Evolutionary conservation across 768 basidiomycete species (phyloP).

Genomic region (Leccinum boreale): DNA sequence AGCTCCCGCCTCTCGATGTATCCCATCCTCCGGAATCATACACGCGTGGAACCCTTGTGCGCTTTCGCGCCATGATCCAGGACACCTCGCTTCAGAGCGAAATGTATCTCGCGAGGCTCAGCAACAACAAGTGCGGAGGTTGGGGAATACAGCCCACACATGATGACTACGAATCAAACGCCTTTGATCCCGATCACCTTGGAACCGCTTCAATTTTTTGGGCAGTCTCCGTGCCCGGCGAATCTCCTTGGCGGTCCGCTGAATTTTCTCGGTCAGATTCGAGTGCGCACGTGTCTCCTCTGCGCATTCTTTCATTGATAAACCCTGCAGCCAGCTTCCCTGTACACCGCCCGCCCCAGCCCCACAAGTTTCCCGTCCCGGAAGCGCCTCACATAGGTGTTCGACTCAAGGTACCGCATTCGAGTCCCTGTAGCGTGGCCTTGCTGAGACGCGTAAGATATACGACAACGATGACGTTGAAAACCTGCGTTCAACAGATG

Average conservation of each 20-base stretch:
- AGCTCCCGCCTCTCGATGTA: slow-evolving; percentile 60
- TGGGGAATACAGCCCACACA: slow-evolving; percentile 58
- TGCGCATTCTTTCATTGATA: not conserved
- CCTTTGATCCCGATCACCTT: slow-evolving; percentile 48
- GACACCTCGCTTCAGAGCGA: slow-evolving; percentile 74
- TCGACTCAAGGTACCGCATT: slow-evolving; percentile 58
- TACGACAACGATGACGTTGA: slow-evolving; percentile 49
- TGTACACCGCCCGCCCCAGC: slow-evolving; percentile 26
- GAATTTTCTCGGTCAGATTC: slow-evolving; percentile 25
- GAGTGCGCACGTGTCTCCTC: slow-evolving; percentile 14
- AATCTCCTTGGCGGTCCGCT: slow-evolving; percentile 53
- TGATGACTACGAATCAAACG: slow-evolving; percentile 7
- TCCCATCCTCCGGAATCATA: slow-evolving; percentile 47
- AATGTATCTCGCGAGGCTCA: slow-evolving; percentile 57
- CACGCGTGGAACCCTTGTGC: slow-evolving; percentile 55
- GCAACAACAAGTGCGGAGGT: slow-evolving; percentile 54
- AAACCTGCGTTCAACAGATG: slow-evolving; percentile 55
- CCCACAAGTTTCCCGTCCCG: slow-evolving; percentile 67
- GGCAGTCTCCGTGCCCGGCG: slow-evolving; percentile 73
- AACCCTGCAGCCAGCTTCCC: slow-evolving; percentile 22
- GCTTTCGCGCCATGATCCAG: slow-evolving; percentile 78
- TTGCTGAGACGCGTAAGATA: slow-evolving; percentile 40
- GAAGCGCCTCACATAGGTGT: slow-evolving; percentile 57
- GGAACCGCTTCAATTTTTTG: slow-evolving; percentile 63
- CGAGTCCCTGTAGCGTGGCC: not conserved